Conservation (phyloP, 805 yeast species). For the Spathaspora arborariae region DNA sequence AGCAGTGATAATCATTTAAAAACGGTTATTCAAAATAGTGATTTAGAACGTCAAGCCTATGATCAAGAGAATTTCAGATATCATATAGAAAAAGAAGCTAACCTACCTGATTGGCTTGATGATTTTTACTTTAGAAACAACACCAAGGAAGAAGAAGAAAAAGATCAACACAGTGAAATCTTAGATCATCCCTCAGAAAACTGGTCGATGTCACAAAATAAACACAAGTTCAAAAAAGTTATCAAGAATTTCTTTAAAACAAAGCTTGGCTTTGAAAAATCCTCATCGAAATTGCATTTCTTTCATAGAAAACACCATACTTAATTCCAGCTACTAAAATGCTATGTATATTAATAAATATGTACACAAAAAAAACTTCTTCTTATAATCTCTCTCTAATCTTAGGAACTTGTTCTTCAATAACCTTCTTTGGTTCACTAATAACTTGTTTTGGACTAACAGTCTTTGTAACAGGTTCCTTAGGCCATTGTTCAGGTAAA, state of each 20-base stretch:
- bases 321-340: background rate
- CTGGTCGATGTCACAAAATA: background rate
- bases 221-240: background rate
- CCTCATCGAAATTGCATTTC: background rate
- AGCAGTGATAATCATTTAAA: background rate
- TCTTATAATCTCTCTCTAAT: constrained; percentile 29
- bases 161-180: background rate
- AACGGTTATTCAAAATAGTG: constrained; percentile 1
- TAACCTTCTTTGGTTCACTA: constrained; percentile 19
- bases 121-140: background rate
- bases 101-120: background rate
- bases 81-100: background rate
- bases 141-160: constrained; percentile 2
- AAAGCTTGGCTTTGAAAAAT: background rate
- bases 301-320: background rate
- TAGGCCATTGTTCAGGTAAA: constrained; percentile 57
- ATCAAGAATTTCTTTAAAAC: background rate
- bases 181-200: background rate
- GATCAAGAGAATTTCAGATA: background rate
- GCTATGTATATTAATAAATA: background rate
- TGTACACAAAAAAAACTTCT: background rate
- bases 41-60: background rate
- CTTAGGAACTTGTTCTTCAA: constrained; percentile 31
- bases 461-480: constrained; percentile 9
- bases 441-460: constrained; percentile 20